phyloP scores from a whole-genome alignment of 169 alveolate species.

The Plasmodium berghei region DNA sequence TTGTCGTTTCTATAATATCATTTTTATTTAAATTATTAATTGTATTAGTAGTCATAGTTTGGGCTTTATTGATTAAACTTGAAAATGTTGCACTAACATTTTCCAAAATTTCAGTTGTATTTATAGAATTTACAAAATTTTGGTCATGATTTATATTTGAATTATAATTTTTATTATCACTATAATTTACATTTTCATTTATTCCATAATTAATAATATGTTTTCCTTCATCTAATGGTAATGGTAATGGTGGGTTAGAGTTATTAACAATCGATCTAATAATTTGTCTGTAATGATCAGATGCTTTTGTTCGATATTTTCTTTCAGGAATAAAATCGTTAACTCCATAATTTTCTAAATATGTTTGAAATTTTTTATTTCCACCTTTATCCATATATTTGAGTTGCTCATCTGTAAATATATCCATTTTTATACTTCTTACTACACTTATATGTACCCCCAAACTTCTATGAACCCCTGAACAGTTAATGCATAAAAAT shows the following conservation, averaged over 20 bases:
- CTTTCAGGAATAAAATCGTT: conserved; percentile 80
- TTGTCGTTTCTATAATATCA: conserved; percentile 67
- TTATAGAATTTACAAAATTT: conserved; percentile 43
- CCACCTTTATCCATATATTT: conserved; percentile 87
- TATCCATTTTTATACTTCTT: conserved; percentile 94
- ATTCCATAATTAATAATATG: conserved; percentile 46
- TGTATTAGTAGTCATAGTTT: conserved; percentile 59
- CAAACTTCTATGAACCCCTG: conserved; percentile 91
- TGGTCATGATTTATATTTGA: conserved; percentile 23
- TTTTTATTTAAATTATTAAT: conserved; percentile 61
- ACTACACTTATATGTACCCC: conserved; percentile 95
- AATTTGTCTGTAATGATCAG: conserved; percentile 84
- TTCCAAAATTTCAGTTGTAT: conserved; percentile 56
- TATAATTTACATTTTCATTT: conserved; percentile 50
- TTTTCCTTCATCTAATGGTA: conserved; percentile 68
- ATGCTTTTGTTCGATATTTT: conserved; percentile 85
- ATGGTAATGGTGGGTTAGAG: conserved; percentile 68
- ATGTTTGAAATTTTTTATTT: conserved; percentile 79
- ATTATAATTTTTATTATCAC: conserved; percentile 46
- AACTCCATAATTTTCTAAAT: conserved; percentile 83
- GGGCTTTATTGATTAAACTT: conserved; percentile 55
- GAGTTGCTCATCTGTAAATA: conserved; percentile 94
- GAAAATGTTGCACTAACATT: conserved; percentile 67
- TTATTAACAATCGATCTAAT: conserved; percentile 64
- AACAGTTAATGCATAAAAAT: conserved; percentile 95